These are phyloP conservation scores for Glycine tomentella DNA, from an alignment of 306 rosid species.

Conservation along the genomic window DNA sequence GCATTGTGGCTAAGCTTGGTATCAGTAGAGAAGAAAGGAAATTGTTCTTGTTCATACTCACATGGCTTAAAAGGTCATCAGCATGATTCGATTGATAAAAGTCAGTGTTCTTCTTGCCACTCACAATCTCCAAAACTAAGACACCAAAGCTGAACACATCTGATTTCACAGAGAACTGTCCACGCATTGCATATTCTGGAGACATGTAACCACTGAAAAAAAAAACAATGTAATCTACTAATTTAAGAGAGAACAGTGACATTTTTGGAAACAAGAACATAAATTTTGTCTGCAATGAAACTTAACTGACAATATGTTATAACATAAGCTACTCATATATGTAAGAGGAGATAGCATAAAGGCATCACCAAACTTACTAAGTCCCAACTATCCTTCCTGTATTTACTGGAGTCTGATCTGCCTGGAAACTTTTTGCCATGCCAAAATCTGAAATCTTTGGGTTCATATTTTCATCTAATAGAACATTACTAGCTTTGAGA, in stretches of 20 bases:
- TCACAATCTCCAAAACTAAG: conserved; percentile 56
- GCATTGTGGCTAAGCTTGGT: background rate
- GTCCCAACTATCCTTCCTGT: conserved; percentile 69
- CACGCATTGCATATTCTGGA: conserved; percentile 62
- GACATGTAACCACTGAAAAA: conserved; percentile 61
- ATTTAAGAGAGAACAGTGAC: background rate
- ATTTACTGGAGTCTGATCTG: conserved; percentile 57
- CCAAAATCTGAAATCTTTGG: conserved; percentile 83
- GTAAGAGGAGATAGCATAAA: background rate
- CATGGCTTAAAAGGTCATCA: conserved; percentile 57
- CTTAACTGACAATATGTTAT: background rate
- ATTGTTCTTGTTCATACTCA: conserved; percentile 45
- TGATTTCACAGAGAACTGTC: conserved; percentile 54
- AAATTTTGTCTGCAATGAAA: background rate
- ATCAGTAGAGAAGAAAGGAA: conserved; percentile 1
- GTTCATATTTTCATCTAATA: conserved; percentile 62
- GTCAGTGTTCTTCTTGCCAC: conserved; percentile 56
- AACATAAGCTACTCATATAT: background rate
- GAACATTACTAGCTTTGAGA: conserved; percentile 69
- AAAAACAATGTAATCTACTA: background rate
- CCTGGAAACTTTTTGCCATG: conserved; percentile 61
- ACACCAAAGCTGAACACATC: conserved; percentile 61
- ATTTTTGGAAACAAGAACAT: background rate
- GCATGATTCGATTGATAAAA: conserved; percentile 32
- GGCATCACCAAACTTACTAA: conserved; percentile 54